Evolutionary conservation across 305 asterid species (phyloP), one percentile per base, ranked within the genome.

Genomic region (Andrographis paniculata): DNA sequence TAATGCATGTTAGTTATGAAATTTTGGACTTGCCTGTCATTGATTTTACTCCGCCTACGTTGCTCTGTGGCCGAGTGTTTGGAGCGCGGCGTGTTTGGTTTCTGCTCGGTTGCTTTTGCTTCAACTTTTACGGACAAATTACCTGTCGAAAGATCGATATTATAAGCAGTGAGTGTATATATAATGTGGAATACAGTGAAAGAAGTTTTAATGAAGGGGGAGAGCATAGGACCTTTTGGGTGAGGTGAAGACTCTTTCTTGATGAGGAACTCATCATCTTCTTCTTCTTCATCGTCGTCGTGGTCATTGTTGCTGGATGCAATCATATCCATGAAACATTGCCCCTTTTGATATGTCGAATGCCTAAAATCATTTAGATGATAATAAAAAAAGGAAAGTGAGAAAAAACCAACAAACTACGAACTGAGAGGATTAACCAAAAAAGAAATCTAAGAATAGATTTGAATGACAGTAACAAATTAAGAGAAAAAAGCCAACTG

Each of bases 31-130:
- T 81, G 75, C 99, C 99, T 84, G 82, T 92, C 96, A 67, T 92
- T 92, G 60, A 92, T 92, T 71, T 92, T 92, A 84, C 99, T 74
- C 71, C 99, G 79, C 71, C 99, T 74, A 16, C 99, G 97, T 50
- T 92, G 97, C 73, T 92, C 99, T 20, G 99, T 92, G 52, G 96
- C 99, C 1, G 99, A 92, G 77, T 92, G 99, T 55, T 87, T 92
- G 9, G 99, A 92, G 45, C 99, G 95, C 1, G 97, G 88, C 41
- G 97, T 92, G 62, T 61, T 87, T 23, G 99, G 93, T 67, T 72
- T 92, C 63, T 87, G 94, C 50, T 77, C 83, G 20, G 45, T 55
- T 56, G 62, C 62, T 67, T 72, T 79, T 33, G 78, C 79, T 69
- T 84, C 91, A 65, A 74, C 67, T 65, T 87, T 92, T 28, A 84